Evolutionary conservation across 805 yeast species (phyloP).

Genomic region (Yamadazyma ubonensis): DNA sequence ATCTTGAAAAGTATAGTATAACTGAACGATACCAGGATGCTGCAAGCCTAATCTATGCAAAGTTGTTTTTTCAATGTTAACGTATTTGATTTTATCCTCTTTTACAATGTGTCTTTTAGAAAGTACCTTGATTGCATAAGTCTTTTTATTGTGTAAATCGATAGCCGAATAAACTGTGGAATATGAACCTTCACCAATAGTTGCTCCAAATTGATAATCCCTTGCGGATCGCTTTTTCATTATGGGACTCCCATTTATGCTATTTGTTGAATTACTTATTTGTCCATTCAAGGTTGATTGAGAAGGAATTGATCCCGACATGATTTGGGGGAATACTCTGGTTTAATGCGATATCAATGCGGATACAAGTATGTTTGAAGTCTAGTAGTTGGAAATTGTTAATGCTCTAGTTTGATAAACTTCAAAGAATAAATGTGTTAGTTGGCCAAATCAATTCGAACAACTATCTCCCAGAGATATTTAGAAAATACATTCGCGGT

Average conservation of each 20-base stretch:
- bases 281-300: not conserved
- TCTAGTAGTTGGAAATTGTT: no score
- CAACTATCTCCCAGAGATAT: not conserved
- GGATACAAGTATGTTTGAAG: no score
- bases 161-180: constrained; percentile 89
- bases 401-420: no score
- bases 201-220: constrained; percentile 86
- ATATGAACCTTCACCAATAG: constrained; percentile 93
- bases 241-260: not conserved
- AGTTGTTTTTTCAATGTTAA: constrained; percentile 90
- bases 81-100: constrained; percentile 93
- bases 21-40: constrained; percentile 91
- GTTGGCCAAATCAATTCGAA: not conserved
- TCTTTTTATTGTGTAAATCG: constrained; percentile 67
- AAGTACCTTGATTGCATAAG: constrained; percentile 88
- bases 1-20: constrained; percentile 94
- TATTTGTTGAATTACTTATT: not conserved
- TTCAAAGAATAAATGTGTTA: no score
- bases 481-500: not conserved
- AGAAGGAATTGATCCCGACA: constrained; percentile 10
- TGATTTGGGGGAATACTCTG: not conserved
- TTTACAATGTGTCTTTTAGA: constrained; percentile 91
- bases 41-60: constrained; percentile 77
- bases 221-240: constrained; percentile 55
- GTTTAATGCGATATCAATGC: not conserved